Base-by-base conservation (phyloP, 2,329 filamentous ascomycete species). In the Ascochyta koolunga region DNA sequence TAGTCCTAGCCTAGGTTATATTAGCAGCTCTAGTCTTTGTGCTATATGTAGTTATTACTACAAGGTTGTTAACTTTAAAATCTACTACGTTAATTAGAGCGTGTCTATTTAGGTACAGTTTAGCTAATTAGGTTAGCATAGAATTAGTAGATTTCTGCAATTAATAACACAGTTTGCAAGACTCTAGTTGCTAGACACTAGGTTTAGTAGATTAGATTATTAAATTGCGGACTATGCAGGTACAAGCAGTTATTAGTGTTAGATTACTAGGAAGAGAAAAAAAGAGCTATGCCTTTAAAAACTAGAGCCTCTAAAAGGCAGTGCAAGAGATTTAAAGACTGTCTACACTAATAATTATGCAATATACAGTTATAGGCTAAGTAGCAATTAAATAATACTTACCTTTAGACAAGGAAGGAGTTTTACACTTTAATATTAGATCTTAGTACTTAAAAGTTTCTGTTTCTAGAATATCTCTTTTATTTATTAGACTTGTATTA, bases 161-260 rank as follows among this genome's bases (percentile, higher is more conserved):
- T 45, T 19, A 3, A 51, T 61, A 18, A 27, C 38, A 32, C n/a
- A 52, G 2, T 50, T 61, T 4, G 32, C 27, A 46, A 45, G n/a
- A 46, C 38, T 47, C 10, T 21, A 63, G 51, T 39, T 50, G 29
- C 58, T 63, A n/a, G n/a, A n/a, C n/a, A n/a, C n/a, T n/a, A n/a
- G n/a, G n/a, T n/a, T n/a, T n/a, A n/a, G n/a, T n/a, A n/a, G n/a
- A n/a, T n/a, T n/a, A n/a, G n/a, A n/a, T n/a, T n/a, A n/a, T n/a
- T n/a, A n/a, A n/a, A n/a, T n/a, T n/a, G n/a, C n/a, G n/a, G n/a
- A n/a, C n/a, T n/a, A n/a, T n/a, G n/a, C n/a, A n/a, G n/a, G n/a
- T n/a, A n/a, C n/a, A n/a, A n/a, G n/a, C n/a, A n/a, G n/a, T n/a
- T n/a, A n/a, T n/a, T n/a, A n/a, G n/a, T n/a, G n/a, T n/a, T n/a